A percentile compares a stretch with the other conserved stretches of the same genome.
Conservation (phyloP, 345 rosid species). For the Capsella bursapastoris region DNA sequence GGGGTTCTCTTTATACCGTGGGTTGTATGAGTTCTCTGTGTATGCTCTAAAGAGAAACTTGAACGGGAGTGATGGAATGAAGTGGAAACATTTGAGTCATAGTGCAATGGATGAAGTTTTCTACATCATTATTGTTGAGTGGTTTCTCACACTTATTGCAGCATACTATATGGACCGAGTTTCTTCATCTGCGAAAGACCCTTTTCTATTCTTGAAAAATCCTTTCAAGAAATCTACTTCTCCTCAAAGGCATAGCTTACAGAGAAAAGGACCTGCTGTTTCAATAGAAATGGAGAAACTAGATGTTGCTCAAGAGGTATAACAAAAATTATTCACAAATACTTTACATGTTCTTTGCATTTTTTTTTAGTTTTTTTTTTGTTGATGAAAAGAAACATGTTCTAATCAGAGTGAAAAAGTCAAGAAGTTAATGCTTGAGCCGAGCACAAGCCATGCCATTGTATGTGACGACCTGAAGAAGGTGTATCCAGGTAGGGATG, state of each 20-base stretch:
- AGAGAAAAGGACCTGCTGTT: conserved; percentile 66
- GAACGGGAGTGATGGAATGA: conserved; percentile 72
- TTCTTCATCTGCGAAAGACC: conserved; percentile 58
- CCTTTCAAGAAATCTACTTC: conserved; percentile 45
- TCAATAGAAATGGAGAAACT: conserved; percentile 72
- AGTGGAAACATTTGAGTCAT: conserved; percentile 65
- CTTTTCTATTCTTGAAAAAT: conserved; percentile 54
- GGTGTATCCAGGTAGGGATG: conserved; percentile 86
- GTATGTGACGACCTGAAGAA: conserved; percentile 70
- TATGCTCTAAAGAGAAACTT: conserved; percentile 56
- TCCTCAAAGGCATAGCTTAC: conserved; percentile 52
- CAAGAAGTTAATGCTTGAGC: conserved; percentile 61
- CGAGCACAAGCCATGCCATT: conserved; percentile 57
- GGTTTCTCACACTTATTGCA: conserved; percentile 62
- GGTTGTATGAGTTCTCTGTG: conserved; percentile 77
- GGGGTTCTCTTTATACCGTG: conserved; percentile 81
- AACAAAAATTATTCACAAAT: background rate
- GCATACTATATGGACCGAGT: conserved; percentile 68
- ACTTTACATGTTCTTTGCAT: background rate
- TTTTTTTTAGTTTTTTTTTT: background rate
- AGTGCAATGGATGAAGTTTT: conserved; percentile 69
- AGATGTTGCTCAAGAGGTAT: conserved; percentile 86
- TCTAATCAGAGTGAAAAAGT: conserved; percentile 70
- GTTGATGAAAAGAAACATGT: background rate
- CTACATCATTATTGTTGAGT: conserved; percentile 69